Evolutionary conservation across 1,284 basidiomycete species (phyloP).

Genomic region (Ustilago bromivora): DNA sequence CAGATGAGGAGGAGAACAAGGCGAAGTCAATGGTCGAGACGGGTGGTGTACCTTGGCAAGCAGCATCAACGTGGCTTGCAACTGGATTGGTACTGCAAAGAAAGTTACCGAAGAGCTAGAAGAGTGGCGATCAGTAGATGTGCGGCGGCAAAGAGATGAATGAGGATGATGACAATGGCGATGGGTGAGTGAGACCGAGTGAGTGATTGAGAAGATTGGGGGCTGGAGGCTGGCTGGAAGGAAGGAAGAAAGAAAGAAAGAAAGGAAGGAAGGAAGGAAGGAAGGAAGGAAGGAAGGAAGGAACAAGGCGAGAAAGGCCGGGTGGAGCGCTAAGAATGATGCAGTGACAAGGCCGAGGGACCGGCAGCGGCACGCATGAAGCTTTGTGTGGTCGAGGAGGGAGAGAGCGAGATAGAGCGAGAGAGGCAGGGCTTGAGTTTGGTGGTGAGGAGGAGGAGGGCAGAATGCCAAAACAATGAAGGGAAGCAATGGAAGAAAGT

Average conservation of each 20-base stretch:
- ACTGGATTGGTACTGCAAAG: neutral
- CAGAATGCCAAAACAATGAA: neutral
- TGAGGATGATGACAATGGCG: conserved; percentile 13
- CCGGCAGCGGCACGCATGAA: conserved; percentile 46
- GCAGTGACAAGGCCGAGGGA: conserved; percentile 37
- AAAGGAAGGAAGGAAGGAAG: too few relatives aligned
- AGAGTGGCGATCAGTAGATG: neutral
- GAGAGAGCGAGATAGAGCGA: neutral
- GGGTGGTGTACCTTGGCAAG: conserved; percentile 2
- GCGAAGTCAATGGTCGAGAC: neutral
- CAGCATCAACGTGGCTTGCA: neutral
- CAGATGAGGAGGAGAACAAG: conserved; percentile 4
- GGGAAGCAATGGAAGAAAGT: neutral
- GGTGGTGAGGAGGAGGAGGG: neutral
- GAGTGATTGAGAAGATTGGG: neutral
- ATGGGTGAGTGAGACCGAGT: conserved; percentile 10
- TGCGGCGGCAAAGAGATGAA: neutral
- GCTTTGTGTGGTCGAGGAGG: conserved; percentile 17
- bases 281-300: neutral
- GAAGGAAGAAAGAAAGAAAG: neutral
- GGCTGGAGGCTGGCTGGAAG: neutral
- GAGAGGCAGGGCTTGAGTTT: neutral
- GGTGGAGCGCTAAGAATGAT: conserved; percentile 27
- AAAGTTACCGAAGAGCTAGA: neutral
- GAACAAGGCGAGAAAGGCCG: conserved; percentile 18